A percentile compares a stretch with the other conserved stretches of the same genome.
These are phyloP conservation scores for Oryza glumipatula DNA, from an alignment of 176 grass and related monocot genomes.

Conservation along the genomic window DNA sequence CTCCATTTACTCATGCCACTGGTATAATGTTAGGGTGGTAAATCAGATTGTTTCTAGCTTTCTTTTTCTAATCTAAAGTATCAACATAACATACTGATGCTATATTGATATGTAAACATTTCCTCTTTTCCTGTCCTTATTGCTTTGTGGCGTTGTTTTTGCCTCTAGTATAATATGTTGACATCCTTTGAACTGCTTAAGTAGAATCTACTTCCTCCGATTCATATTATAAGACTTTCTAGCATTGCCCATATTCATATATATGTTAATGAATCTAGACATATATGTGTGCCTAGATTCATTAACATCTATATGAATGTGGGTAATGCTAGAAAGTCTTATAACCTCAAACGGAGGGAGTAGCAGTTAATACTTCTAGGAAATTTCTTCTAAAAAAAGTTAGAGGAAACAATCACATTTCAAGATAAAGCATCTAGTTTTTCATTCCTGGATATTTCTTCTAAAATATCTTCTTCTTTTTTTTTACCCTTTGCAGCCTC, in stretches of 20 bases:
- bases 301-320: no score
- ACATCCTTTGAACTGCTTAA: background rate
- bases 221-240: no score
- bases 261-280: no score
- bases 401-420: constrained; percentile 4
- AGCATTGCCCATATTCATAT: no score
- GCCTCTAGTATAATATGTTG: background rate
- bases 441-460: constrained; percentile 31
- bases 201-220: background rate
- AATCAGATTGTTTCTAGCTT: background rate
- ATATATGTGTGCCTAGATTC: no score
- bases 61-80: constrained; percentile 33
- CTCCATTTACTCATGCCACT: background rate
- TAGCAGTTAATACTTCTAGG: background rate
- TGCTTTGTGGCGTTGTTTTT: background rate
- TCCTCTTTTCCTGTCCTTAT: background rate
- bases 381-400: background rate
- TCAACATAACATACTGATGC: background rate
- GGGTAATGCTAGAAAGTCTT: no score
- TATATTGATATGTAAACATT: background rate
- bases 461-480: constrained; percentile 24
- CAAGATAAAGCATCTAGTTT: constrained; percentile 30
- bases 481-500: constrained; percentile 68
- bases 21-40: constrained; percentile 1
- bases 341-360: no score